Base-by-base conservation (phyloP, 2,329 filamentous ascomycete species). In the Exophiala lecanii-corni region DNA sequence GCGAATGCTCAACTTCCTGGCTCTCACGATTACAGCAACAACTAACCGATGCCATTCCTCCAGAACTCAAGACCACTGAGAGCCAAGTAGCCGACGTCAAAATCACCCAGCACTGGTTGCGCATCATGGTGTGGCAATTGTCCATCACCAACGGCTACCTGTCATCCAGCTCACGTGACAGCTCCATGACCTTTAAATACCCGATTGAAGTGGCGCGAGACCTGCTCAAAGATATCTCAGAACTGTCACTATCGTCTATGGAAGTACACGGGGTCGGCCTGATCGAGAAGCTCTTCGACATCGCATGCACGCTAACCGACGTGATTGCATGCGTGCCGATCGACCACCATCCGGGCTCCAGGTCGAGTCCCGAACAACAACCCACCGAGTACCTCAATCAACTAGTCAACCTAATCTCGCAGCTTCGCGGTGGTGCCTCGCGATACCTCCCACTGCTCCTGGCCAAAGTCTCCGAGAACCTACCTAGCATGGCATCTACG, bases 281-380 rank as follows among this genome's bases (percentile, higher is more conserved):
- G 82, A 79, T 92, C 47, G 86, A 89, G 59, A 91, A 91, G 60
- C 67, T 94, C 9, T 78, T 92, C 55, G 84, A 89, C 53, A 77
- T 89, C 25, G 80, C 85, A 9, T 84, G 77, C 60, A 80, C 81
- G 12, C 71, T 92, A 49, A 82, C 76, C 5, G 84, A 91, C 51
- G 81, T 86, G 16, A 78, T 94, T 42, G 74, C 81, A 6, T 76
- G 71, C 55, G 73, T 78, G 3, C 73, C 74, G 1, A 25, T 51
- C 7, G 47, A 49, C 9, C 31, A 23, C 20, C 12, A 13, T 9
- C 15, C 44, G 18, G 33, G 21, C 4, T 36, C 44, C 6, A 28
- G 25, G 3, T 12, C 23, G 6, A 12, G 7, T 26, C 7, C 23
- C 12, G 36, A 39, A 10, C 36, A 52, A 15, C 38, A 41, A 35